Evolutionary conservation across 352 stramenopile species (phyloP), one percentile per base, ranked within the genome.

Genomic region (Pythium myriotylum): DNA sequence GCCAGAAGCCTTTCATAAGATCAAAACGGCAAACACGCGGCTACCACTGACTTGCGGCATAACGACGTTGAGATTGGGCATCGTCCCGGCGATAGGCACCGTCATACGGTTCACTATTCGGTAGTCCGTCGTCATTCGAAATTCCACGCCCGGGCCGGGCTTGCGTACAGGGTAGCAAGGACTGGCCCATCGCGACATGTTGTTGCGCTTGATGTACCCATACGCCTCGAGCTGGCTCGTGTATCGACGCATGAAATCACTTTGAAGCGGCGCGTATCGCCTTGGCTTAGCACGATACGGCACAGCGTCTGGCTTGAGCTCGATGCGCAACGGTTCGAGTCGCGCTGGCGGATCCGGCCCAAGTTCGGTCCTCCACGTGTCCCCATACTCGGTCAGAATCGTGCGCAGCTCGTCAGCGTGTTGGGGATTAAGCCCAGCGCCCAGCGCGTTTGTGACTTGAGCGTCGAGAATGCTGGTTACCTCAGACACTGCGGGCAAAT

Each of bases 1-100:
- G 47, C 63, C 57, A 71, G n/a, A 55, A 55, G 4, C 49, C 49
- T 22, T 57, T 57, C n/a, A 57, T 48, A 17, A 57, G 35, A 33
- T 57, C 35, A 35, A 57, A 57, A 2, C 35, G 5, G n/a, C 50
- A 22, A 57, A 48, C 4, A 4, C 32, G 6, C 10, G 7, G 9
- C 7, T 37, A 4, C 50, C 50, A 17, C 35, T 33, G n/a, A 57
- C 33, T 8, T 37, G 14, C 9, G 35, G 37, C 5, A 40, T 57
- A 2, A 57, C 50, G 8, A 57, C 35, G 10, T 22, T 26, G 3
- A 57, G 13, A 22, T 57, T 57, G 2, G 50, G 50, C 50, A 57
- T 57, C 3, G 35, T 48, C 2, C 50, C 50, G 4, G 35, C 50
- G 10, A 48, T 48, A 5, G 50, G 50, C n/a, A 57, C 33, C 3